Evolutionary conservation across 2,329 filamentous ascomycete genomes (phyloP), one percentile per base, ranked within the genome.

Genomic region (Chalara sp.): DNA sequence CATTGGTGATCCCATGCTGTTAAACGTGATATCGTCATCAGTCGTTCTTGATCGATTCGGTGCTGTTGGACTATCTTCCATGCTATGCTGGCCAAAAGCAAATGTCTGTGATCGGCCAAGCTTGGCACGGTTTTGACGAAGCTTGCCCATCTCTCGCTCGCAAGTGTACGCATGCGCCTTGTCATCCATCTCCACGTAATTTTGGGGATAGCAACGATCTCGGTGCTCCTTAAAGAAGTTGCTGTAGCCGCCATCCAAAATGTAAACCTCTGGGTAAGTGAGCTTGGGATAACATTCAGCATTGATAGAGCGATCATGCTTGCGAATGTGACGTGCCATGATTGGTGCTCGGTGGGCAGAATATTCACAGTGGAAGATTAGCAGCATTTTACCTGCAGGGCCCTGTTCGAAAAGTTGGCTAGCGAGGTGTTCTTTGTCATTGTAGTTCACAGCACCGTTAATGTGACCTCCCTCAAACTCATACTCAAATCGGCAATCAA

Each of bases 401-500:
- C 78, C 76, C 32, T 67, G 60, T 51, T 81, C 72, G 68, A 99
- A 96, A 46, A 99, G 80, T 59, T 91, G 83, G 50, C 76, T 76
- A 6, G 89, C 83, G 52, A 99, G 76, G 54, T 87, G 73, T 63
- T 99, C 92, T 71, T 96, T 96, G 73, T 96, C 89, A 70, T 96
- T 97, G 75, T 90, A 93, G 74, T 99, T 99, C 71, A 96, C 76
- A 42, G 93, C 93, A 13, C 87, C 87, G 59, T 90, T 81, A 65
- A 99, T 96, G 68, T 99, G 93, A 33, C 93, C 93, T 51, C 93
- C 93, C 12, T 96, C 86, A 67, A 95, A 99, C 71, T 99, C 93
- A 68, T 99, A 99, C 75, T 99, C 93, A 66, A 99, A 99, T 21
- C 93, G 87, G 68, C 93, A 99, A 69, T 99, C 93, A 63, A 99